Evolutionary conservation across 257 asterid genomes (phyloP), one percentile per base, ranked within the genome.

Genomic region (Solanum corneliomulleri): DNA sequence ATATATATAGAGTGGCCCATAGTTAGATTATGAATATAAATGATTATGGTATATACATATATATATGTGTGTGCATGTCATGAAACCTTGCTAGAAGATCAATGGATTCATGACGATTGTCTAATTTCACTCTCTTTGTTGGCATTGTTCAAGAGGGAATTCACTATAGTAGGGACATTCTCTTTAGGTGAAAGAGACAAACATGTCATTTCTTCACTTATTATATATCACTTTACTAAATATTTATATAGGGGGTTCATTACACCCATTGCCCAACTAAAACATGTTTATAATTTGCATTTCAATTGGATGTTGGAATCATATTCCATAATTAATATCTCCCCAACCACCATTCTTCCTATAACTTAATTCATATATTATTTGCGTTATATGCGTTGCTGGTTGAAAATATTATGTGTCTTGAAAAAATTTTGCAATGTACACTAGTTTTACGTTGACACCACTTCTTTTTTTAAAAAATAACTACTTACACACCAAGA

Each of bases 381-480:
- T 69, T 68, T 18, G 1, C 12, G 2, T 2, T 3, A 16, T 4
- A 2, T 16, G 76, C 15, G 13, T 2, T 14, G 2, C 0, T 15
- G 13, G 1, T 69, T 10, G 3, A 15, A 14, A 31, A 11, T n/a
- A n/a, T 10, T 4, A n/a, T 10, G 7, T 62, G 4, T 62, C 16
- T 62, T 11, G 1, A 23, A 4, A 14, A n/a, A 62, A n/a, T n/a
- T 11, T 1, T 1, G 2, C 0, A 23, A 1, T 62, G 16, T 2
- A 7, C 20, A 27, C 33, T 15, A 69, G 23, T 49, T 1, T 27
- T 69, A 58, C 11, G 0, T 58, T 11, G 31, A 62, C 70, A 62
- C 16, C 70, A 62, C 3, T 9, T 23, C 11, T 58, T 20, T 58
- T 20, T 58, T 4, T 4, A 47, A 20, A n/a, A 4, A 62, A 2